Conservation (phyloP, 139 green algal species). For the Dunaliella sp. region DNA sequence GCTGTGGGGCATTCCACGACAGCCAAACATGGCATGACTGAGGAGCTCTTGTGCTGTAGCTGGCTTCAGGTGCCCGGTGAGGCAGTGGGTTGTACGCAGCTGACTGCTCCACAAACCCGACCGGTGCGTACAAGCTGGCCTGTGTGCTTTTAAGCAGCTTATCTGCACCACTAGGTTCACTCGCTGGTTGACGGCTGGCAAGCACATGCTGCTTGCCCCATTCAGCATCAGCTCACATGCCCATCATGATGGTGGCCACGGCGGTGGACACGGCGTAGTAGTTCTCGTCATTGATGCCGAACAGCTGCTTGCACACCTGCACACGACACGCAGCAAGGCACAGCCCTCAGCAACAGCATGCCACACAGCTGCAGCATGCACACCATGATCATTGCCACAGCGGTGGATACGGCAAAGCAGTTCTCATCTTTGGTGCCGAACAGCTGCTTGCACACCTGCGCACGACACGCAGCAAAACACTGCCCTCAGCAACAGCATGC, state of each 20-base stretch:
- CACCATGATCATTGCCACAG: slow-evolving; percentile 24
- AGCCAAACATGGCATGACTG: no score
- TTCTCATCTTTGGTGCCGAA: background rate
- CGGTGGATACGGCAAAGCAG: slow-evolving; percentile 38
- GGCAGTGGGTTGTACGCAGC: no score
- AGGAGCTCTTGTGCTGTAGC: no score
- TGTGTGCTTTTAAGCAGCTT: no score
- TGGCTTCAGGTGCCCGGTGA: no score
- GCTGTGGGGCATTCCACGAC: no score
- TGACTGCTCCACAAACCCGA: no score
- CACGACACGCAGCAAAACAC: background rate
- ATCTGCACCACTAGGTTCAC: no score
- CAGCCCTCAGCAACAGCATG: background rate
- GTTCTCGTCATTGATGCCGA: slow-evolving; percentile 39
- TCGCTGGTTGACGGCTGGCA: no score
- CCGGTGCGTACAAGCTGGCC: no score
- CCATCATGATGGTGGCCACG: slow-evolving; percentile 33
- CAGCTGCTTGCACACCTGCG: background rate
- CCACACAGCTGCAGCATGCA: background rate
- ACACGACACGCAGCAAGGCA: background rate
- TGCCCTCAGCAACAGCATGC: background rate
- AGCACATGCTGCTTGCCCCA: no score
- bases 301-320: slow-evolving; percentile 35
- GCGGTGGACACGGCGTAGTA: slow-evolving; percentile 41
- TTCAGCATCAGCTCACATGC: slow-evolving; percentile 34